Evolutionary conservation across 2,329 filamentous ascomycete genomes (phyloP).

Genomic region (Verticillium tricorpus): DNA sequence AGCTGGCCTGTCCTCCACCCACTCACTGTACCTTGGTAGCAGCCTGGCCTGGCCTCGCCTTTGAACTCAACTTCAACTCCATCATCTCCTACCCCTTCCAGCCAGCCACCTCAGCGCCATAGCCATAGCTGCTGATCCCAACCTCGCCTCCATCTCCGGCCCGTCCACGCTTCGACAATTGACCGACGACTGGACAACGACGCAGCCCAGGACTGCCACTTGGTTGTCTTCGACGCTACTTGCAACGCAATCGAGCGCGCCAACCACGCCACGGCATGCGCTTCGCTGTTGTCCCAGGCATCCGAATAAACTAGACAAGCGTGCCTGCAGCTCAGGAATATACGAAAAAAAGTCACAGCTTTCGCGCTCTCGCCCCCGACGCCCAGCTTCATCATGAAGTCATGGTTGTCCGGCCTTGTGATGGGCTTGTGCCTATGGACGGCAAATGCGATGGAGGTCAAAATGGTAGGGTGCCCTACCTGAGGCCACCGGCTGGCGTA

Average conservation of each 20-base stretch:
- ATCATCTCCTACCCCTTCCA: background rate
- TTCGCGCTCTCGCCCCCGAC: background rate
- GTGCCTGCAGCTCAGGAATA: background rate
- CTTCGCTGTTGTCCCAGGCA: background rate
- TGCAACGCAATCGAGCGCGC: background rate
- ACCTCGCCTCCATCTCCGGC: background rate
- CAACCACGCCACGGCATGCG: background rate
- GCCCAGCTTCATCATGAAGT: constrained; percentile 43
- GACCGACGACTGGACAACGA: background rate
- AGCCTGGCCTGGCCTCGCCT: background rate
- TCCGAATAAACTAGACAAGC: background rate
- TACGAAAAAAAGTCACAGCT: background rate
- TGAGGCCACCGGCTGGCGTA: background rate
- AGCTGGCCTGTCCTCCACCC: background rate
- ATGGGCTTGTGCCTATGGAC: constrained; percentile 52
- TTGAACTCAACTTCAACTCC: background rate
- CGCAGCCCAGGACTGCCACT: background rate
- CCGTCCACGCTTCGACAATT: background rate
- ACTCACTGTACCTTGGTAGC: background rate
- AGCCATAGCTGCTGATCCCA: background rate
- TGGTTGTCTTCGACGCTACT: background rate
- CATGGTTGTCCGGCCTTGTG: constrained; percentile 44
- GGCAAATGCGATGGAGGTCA: constrained; percentile 52
- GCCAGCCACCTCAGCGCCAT: background rate
- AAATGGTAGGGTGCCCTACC: constrained; percentile 40